Evolutionary conservation across 306 rosid species (phyloP), one percentile per base, ranked within the genome.

Genomic region (Citrullus mucosospermus): DNA sequence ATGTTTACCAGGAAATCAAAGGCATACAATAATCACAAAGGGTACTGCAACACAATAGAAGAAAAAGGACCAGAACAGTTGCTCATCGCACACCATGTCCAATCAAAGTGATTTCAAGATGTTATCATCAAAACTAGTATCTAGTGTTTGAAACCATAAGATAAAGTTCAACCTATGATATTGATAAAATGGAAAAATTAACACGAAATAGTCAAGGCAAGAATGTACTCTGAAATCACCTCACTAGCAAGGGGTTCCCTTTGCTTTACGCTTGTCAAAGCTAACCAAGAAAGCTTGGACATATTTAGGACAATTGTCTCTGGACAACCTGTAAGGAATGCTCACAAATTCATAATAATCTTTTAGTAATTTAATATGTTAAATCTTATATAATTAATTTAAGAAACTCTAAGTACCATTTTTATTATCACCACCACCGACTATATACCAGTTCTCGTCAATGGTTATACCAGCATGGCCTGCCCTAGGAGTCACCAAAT

Each of bases 221-320:
- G 60, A 78, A 72, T 65, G 82, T 66, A 72, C 65, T 80, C 59
- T 71, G 87, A 57, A 86, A 83, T 82, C 79, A 96, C 99, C 98
- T 96, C 99, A 81, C 98, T 96, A 79, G 99, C 91, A 73, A 96
- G 99, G 48, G 97, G 92, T 91, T 90, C 95, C 70, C 93, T 91
- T 74, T 83, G 93, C 88, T 88, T 89, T 82, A 91, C 98, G 67
- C 78, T 84, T 44, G 96, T 84, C 86, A 90, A 80, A 32, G 84
- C 96, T 72, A 93, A 86, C 99, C 98, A 96, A 56, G 89, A 95
- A 53, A 91, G 90, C 87, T 88, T 96, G 74, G 98, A 88, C 99
- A 92, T 92, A 90, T 91, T 86, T 50, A 96, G 86, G 69, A 87
- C 79, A 80, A 96, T 83, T 58, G 98, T 96, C 85, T 92, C 97